Conservation (phyloP, 2,329 filamentous ascomycete species). For the Colletotrichum lentis region DNA sequence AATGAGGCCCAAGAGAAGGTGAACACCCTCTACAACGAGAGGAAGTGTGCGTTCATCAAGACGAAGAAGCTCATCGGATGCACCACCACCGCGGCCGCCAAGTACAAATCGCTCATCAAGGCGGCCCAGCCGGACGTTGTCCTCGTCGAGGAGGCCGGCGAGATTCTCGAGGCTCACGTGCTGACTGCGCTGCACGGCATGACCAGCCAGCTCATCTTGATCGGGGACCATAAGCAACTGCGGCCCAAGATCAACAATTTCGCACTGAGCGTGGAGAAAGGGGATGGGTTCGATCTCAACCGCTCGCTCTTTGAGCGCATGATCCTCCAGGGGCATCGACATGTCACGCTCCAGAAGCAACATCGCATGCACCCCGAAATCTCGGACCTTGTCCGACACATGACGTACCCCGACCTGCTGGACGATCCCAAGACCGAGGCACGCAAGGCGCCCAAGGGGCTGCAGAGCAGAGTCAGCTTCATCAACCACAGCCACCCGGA, state of each 20-base stretch:
- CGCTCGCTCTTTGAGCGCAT: constrained; percentile 74
- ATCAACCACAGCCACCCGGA: constrained; percentile 70
- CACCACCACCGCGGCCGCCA: constrained; percentile 76
- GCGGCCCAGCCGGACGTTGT: constrained; percentile 65
- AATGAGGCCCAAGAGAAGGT: constrained; percentile 54
- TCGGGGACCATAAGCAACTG: constrained; percentile 78
- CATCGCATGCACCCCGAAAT: constrained; percentile 76
- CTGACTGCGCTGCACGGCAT: constrained; percentile 64
- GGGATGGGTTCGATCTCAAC: constrained; percentile 72
- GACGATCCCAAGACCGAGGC: constrained; percentile 61
- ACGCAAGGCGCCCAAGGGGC: constrained; percentile 60
- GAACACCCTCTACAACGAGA: constrained; percentile 54
- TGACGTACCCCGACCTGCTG: constrained; percentile 69
- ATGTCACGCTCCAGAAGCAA: constrained; percentile 65
- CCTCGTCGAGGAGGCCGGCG: constrained; percentile 76
- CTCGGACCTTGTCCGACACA: constrained; percentile 61
- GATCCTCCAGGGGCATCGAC: constrained; percentile 61
- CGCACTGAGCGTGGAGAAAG: constrained; percentile 67
- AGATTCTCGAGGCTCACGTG: constrained; percentile 74
- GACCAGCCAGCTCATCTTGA: constrained; percentile 71
- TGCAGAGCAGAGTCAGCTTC: constrained; percentile 70
- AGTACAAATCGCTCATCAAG: constrained; percentile 62
- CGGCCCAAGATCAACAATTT: constrained; percentile 73
- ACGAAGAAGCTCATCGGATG: constrained; percentile 70
- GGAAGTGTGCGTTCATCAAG: constrained; percentile 55